Evolutionary conservation across 2,329 filamentous ascomycete species (phyloP), one percentile per base, ranked within the genome.

Genomic region (Septoria linicola): DNA sequence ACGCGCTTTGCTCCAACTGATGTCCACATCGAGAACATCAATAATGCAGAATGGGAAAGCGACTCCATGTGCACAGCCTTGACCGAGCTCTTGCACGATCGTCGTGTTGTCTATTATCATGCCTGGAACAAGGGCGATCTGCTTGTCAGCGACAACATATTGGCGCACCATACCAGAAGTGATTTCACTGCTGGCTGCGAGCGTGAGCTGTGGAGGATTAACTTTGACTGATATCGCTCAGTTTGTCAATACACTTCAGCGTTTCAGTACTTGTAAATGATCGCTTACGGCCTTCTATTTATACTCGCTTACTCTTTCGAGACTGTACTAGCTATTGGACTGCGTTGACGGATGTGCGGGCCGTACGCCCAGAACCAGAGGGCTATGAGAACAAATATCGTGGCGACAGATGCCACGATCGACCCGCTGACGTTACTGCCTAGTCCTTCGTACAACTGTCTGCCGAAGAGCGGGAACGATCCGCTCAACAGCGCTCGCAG

Each of bases 401-500:
- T 27, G 5, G 23, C 23, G 23, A 27, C 10, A 10, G 23, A 27
- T 10, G 23, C 23, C 23, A 27, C 5, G 10, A 27, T 27, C 23
- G 23, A 27, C 5, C 23, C 23, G 23, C 23, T 27, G 10, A 10
- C 23, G 45, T 76, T 76, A 0, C 66, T 58, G 0, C 72, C 72
- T 4, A 76, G 44, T 0, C 50, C 58, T 6, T 56, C 30, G 48
- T 73, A 76, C 71, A 76, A 72, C 17, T 70, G 66, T 0, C 53
- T 59, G 1, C 53, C 70, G 36, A 76, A 71, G 0, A 76, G 59
- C 1, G 72, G 72, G 19, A 76, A 68, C 4, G 63, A 48, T 4
- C 69, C 74, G 1, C 66, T 70, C 2, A 75, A 51, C 2, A 70
- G 30, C 0, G 70, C 68, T 8, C 74, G 64, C 2, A 75, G 39